Conservation (phyloP, 192 early-diverging fungal species). For the Funneliformis geosporum region DNA sequence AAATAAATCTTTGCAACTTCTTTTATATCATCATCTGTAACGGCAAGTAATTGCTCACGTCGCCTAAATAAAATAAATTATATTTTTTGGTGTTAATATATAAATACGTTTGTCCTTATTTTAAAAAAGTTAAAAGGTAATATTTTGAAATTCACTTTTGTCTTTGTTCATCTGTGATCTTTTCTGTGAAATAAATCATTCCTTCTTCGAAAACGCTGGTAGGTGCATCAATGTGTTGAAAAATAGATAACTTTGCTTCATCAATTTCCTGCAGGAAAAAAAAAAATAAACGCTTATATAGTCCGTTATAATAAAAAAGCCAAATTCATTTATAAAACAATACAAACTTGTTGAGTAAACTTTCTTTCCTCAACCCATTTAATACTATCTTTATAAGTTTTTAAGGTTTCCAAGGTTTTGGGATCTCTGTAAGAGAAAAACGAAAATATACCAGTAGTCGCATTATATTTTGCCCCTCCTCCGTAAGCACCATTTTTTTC, state of each 20-base stretch:
- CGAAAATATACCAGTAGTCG: slow-evolving; percentile 75
- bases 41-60: slow-evolving; percentile 72
- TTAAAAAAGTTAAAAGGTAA: slow-evolving; percentile 1
- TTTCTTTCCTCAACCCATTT: slow-evolving; percentile 65
- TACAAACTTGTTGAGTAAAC: slow-evolving; percentile 46
- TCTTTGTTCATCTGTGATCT: slow-evolving; percentile 82
- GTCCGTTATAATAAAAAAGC: background rate
- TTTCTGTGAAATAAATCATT: slow-evolving; percentile 73
- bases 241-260: slow-evolving; percentile 90
- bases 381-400: slow-evolving; percentile 64
- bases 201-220: slow-evolving; percentile 84
- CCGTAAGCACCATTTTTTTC: slow-evolving; percentile 98
- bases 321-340: background rate
- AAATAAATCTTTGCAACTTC: slow-evolving; percentile 73
- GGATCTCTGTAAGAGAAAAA: slow-evolving; percentile 97
- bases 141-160: slow-evolving; percentile 58
- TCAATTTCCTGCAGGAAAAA: slow-evolving; percentile 65
- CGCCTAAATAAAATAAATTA: slow-evolving; percentile 49
- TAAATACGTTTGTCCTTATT: background rate
- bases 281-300: background rate
- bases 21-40: slow-evolving; percentile 68
- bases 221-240: slow-evolving; percentile 84
- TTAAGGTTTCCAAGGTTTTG: slow-evolving; percentile 67
- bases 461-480: slow-evolving; percentile 78
- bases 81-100: background rate